These are phyloP conservation scores for Fusarium aywerte DNA, from an alignment of 2,329 filamentous ascomycete species.

Conservation along the genomic window DNA sequence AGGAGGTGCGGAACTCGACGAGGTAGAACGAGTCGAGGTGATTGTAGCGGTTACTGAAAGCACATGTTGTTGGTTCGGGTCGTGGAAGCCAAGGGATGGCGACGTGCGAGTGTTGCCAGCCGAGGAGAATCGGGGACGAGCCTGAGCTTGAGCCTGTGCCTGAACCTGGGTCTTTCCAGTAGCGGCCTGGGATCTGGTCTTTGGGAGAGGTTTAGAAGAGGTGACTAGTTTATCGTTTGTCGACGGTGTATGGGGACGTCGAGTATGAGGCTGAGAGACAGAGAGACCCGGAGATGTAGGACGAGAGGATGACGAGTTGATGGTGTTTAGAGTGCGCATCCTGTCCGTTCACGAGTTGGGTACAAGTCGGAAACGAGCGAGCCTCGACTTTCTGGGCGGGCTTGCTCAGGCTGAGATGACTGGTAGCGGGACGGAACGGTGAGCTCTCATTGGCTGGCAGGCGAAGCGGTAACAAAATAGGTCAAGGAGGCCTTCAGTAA, in stretches of 20 bases:
- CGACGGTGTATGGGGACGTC: slow-evolving; percentile 26
- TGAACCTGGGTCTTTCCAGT: slow-evolving; percentile 16
- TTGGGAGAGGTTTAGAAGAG: slow-evolving; percentile 36
- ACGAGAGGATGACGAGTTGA: slow-evolving; percentile 43
- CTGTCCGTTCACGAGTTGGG: slow-evolving; percentile 36
- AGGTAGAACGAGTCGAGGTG: slow-evolving; percentile 44
- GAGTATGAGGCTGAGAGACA: slow-evolving; percentile 20
- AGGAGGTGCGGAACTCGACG: slow-evolving; percentile 42
- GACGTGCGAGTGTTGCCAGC: slow-evolving; percentile 34
- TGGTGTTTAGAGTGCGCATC: slow-evolving; percentile 46
- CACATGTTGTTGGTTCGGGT: slow-evolving; percentile 45
- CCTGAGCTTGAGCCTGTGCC: slow-evolving; percentile 26
- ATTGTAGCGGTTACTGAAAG: slow-evolving; percentile 48
- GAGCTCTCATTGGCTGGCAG: slow-evolving; percentile 38
- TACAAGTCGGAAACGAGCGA: slow-evolving; percentile 17
- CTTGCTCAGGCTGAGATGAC: slow-evolving; percentile 32
- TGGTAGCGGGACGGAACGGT: slow-evolving; percentile 25
- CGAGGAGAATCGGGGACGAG: slow-evolving; percentile 40
- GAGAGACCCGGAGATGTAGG: slow-evolving; percentile 27
- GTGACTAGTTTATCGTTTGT: slow-evolving; percentile 22
- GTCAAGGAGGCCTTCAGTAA: slow-evolving; percentile 31
- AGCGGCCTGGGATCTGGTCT: slow-evolving; percentile 28
- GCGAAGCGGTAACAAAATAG: slow-evolving; percentile 28
- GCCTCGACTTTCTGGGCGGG: slow-evolving; percentile 22
- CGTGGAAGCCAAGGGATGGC: slow-evolving; percentile 40